A percentile compares a stretch with the other conserved stretches of the same genome.
Conservation (phyloP, 2,329 filamentous ascomycete genomes). For the Drechmeria coniospora region DNA sequence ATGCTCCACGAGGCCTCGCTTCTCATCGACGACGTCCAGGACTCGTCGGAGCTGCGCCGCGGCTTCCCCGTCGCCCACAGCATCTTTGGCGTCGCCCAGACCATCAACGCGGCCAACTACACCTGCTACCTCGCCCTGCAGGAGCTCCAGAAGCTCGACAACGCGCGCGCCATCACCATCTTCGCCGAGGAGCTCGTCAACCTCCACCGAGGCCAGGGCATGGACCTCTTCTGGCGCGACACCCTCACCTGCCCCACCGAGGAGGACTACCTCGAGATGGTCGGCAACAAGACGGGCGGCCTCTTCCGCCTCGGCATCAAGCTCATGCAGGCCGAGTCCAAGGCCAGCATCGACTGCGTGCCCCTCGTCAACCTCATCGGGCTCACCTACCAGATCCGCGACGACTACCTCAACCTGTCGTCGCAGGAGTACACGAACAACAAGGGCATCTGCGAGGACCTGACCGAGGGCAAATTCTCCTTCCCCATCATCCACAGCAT, state of each 20-base stretch:
- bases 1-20: slow-evolving; percentile 79
- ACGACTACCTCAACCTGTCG: slow-evolving; percentile 85
- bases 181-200: slow-evolving; percentile 75
- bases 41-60: slow-evolving; percentile 59
- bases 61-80: slow-evolving; percentile 70
- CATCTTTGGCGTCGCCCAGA: slow-evolving; percentile 76
- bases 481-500: slow-evolving; percentile 94
- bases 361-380: slow-evolving; percentile 76
- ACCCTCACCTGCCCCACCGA: slow-evolving; percentile 70
- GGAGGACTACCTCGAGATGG: slow-evolving; percentile 90
- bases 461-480: slow-evolving; percentile 94
- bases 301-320: slow-evolving; percentile 75
- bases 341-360: slow-evolving; percentile 48
- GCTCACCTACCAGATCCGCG: slow-evolving; percentile 77
- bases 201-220: slow-evolving; percentile 74
- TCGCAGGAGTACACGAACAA: slow-evolving; percentile 64
- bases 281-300: slow-evolving; percentile 78
- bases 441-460: slow-evolving; percentile 88
- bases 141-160: slow-evolving; percentile 56
- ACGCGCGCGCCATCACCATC: slow-evolving; percentile 50
- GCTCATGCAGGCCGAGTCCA: slow-evolving; percentile 68
- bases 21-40: slow-evolving; percentile 78
- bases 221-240: slow-evolving; percentile 85
- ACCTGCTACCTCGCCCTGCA: slow-evolving; percentile 70
- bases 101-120: slow-evolving; percentile 84